Conservation (phyloP, 805 yeast genomes). For the Candida incommunis region DNA sequence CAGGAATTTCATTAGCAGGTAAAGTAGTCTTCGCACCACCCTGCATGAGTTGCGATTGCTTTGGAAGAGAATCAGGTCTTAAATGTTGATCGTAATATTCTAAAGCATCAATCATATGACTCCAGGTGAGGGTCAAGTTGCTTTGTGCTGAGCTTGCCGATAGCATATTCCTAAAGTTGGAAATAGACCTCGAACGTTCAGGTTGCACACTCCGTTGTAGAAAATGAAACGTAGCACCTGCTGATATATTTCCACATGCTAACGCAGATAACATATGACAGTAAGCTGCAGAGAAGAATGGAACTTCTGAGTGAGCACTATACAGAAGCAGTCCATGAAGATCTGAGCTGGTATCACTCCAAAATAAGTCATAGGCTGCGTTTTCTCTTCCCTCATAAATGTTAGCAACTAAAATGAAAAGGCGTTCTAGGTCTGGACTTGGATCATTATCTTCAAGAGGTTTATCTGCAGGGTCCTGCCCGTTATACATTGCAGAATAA, state of each 20-base stretch:
- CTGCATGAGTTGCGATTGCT: background rate
- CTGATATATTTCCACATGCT: background rate
- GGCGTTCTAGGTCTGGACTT: background rate
- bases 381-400: background rate
- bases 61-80: background rate
- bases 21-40: background rate
- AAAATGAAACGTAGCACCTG: background rate
- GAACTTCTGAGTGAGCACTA: conserved; percentile 1
- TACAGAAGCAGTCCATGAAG: background rate
- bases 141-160: background rate
- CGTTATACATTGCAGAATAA: conserved; percentile 14
- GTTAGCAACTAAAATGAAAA: background rate
- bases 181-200: background rate
- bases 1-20: background rate
- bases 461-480: conserved; percentile 1
- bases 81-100: background rate
- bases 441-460: background rate
- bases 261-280: background rate
- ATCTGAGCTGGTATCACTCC: conserved; percentile 1
- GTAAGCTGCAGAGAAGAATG: background rate
- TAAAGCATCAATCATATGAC: conserved; percentile 1
- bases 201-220: background rate
- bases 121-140: background rate
- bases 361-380: background rate
- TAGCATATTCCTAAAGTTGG: background rate